Base-by-base conservation (phyloP, 768 basidiomycete genomes). In the Filobasidium wieringae region DNA sequence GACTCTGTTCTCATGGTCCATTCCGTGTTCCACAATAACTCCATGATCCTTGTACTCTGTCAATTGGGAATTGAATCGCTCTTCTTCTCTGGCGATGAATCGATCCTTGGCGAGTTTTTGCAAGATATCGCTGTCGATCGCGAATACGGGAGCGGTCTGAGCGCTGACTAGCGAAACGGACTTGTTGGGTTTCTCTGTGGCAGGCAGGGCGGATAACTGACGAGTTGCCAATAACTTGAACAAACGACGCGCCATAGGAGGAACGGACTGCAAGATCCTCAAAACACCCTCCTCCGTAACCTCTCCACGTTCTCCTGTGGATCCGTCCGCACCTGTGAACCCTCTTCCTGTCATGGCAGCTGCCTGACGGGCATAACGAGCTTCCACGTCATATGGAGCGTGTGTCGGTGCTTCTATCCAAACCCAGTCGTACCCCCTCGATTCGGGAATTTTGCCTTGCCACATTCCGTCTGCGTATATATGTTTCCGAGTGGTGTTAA, bases 41-140 rank as follows among this genome's bases (percentile, higher is more conserved):
- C 82, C 82, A 63, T 99, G 95, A 72, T 97, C 95, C 65, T 81
- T 80, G 72, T 92, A 97, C 73, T 97, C 95, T 12, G 84, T 84
- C 52, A 97, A 75, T 32, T 93, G 77, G 8, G 88, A 80, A 40
- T 86, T 79, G 66, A 93, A 77, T 34, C 89, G 82, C 3, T 84
- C 86, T 64, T 92, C 90, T 71, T 83, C 90, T 37, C 86, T 84
- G 9, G 92, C 90, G 49, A 96, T 81, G 64, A 96, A 93, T 47
- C 86, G 79, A 49, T 87, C 86, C 53, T 85, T 76, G 8, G 88
- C 88, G 15, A 80, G 73, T 55, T 79, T 47, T 36, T 69, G 68
- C 32, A 75, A 50, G 24, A 69, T 63, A 32, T 71, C 70, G 31
- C 66, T 70, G 31, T 75, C 74, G 2, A 70, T 65, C 1, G 69